Base-by-base conservation (phyloP, 1,139 yeast species). In the Suhomyces kunorum region DNA sequence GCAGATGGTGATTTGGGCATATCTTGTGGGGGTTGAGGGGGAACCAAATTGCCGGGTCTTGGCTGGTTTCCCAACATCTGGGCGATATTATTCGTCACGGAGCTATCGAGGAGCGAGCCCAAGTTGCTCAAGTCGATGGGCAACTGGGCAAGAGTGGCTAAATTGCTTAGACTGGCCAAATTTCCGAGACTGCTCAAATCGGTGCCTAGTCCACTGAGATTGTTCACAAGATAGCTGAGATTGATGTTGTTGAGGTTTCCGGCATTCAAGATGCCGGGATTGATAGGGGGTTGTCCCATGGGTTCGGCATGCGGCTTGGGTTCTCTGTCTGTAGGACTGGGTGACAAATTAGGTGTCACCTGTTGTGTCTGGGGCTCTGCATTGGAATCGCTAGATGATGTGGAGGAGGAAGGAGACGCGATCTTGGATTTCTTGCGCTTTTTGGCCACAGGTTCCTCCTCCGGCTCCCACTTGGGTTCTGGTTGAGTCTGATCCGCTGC, bases 201-300 rank as follows among this genome's bases (percentile, higher is more conserved):
- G 11, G 67, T 64, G 8, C 56, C 56, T 20, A 64, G 42, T 6
- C 71, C 72, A 23, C 72, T 61, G 25, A 72, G 53, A 43, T 69
- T 70, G 48, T 72, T 68, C 17, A 72, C 75, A 48, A 72, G 61
- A 43, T 71, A 76, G 42, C 76, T 68, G 38, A 72, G 49, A 48
- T 70, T 72, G 46, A 72, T 55, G 48, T 71, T 72, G 47, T 72
- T 71, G 45, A 72, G 56, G 48, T 71, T 71, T 3, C 77, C 78
- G 2, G 77, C 77, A 42, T 61, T 62, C 18, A 72, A 54, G 13
- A 71, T 50, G 1, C 46, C 38, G n/a, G 39, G 32, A 8, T 25
- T 28, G 15, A 23, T 20, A 7, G 39, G 34, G 6, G 33, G 32
- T 6, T 13, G 29, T 8, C 28, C 40, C 9, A 31, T 30, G 2